Evolutionary conservation across 805 yeast species (phyloP).

Genomic region (Saccharomycodes ludwigii): DNA sequence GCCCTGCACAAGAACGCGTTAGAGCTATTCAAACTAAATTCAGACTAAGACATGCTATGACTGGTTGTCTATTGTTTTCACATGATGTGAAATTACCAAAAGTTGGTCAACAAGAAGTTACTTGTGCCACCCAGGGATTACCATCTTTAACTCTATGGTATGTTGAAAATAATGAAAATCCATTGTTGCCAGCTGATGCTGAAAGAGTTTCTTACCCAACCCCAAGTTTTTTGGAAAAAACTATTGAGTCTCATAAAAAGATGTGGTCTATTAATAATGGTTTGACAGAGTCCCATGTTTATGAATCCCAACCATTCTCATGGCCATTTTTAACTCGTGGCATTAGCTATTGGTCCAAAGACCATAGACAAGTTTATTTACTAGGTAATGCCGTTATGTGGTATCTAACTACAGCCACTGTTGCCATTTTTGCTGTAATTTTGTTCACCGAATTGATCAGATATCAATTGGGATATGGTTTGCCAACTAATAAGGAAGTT

Average conservation of each 20-base stretch:
- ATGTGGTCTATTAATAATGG: conserved; percentile 75
- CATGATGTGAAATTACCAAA: conserved; percentile 63
- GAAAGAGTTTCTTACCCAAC: conserved; percentile 40
- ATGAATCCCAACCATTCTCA: conserved; percentile 56
- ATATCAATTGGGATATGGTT: conserved; percentile 52
- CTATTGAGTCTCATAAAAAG: conserved; percentile 51
- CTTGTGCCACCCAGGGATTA: conserved; percentile 63
- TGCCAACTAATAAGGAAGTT: conserved; percentile 40
- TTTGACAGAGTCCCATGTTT: conserved; percentile 54
- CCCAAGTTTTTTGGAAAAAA: conserved; percentile 43
- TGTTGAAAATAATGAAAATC: conserved; percentile 55
- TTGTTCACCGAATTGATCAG: conserved; percentile 32
- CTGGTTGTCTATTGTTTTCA: conserved; percentile 69
- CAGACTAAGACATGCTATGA: conserved; percentile 67
- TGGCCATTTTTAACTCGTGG: conserved; percentile 75
- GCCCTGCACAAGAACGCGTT: conserved; percentile 41
- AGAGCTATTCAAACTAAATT: conserved; percentile 60
- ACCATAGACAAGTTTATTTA: conserved; percentile 51
- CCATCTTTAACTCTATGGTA: conserved; percentile 55
- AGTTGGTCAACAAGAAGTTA: conserved; percentile 84
- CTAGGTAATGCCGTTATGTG: conserved; percentile 71
- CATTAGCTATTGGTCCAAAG: conserved; percentile 65
- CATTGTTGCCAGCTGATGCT: conserved; percentile 30
- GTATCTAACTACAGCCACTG: conserved; percentile 55
- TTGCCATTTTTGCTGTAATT: conserved; percentile 38